Evolutionary conservation across 163 green algal species (phyloP).

Genomic region (Chloromonas sp.): DNA sequence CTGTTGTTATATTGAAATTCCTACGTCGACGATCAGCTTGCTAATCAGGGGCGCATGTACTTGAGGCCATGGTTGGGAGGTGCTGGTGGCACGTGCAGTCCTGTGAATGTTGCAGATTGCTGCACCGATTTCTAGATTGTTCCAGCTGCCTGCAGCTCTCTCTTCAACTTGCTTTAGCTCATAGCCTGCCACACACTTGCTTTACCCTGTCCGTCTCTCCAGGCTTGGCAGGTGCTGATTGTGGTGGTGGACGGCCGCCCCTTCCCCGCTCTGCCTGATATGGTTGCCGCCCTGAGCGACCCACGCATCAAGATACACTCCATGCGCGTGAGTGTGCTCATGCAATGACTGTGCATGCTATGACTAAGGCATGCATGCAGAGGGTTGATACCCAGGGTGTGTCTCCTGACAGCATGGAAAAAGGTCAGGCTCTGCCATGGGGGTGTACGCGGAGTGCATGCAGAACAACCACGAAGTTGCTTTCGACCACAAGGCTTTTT

Average conservation of each 20-base stretch:
- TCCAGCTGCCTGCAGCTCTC: no score
- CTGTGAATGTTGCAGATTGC: no score
- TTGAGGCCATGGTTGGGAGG: no score
- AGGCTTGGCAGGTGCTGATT: slow-evolving; percentile 63
- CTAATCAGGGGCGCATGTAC: no score
- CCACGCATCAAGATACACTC: slow-evolving; percentile 59
- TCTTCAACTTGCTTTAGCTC: no score
- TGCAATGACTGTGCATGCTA: neutral
- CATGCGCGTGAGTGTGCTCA: slow-evolving; percentile 44
- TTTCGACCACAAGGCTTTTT: neutral
- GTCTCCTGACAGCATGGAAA: neutral
- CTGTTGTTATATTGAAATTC: no score
- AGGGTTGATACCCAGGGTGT: neutral
- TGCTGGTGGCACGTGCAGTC: no score
- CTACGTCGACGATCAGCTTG: no score
- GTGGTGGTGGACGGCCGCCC: slow-evolving; percentile 59
- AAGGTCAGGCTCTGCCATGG: neutral
- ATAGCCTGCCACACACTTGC: no score
- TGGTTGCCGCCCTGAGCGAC: slow-evolving; percentile 50
- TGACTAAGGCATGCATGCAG: no score
- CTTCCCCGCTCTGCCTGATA: slow-evolving; percentile 54
- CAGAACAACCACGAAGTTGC: neutral
- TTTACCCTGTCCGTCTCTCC: neutral
- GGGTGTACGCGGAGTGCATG: neutral
- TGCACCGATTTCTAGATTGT: no score